Percentiles rank a stretch among this genome's conserved stretches.
Evolutionary conservation across 176 grass and related monocot genomes (phyloP).

Genomic region (Oryza brachyantha): DNA sequence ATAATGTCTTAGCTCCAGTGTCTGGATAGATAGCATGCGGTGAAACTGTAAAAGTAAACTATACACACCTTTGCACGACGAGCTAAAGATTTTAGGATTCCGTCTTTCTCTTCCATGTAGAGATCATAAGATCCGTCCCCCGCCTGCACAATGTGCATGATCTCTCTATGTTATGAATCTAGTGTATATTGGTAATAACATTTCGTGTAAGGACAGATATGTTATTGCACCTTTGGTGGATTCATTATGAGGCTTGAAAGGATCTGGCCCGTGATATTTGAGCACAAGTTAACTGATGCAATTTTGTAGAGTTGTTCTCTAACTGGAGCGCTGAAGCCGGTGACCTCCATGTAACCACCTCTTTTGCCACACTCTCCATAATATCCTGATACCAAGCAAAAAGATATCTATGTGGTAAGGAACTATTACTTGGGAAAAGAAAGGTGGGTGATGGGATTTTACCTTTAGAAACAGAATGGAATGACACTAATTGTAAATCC

Average conservation of each 20-base stretch:
- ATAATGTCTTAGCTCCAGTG: neutral
- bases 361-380: constrained; percentile 98
- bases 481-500: constrained; percentile 77
- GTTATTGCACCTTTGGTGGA: constrained; percentile 71
- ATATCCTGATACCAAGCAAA: constrained; percentile 49
- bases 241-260: constrained; percentile 93
- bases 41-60: neutral
- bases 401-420: constrained; percentile 21
- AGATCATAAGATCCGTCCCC: constrained; percentile 76
- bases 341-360: constrained; percentile 96
- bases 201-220: neutral
- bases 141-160: constrained; percentile 40
- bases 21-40: neutral
- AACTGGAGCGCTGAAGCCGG: constrained; percentile 72
- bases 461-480: constrained; percentile 96
- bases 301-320: constrained; percentile 98
- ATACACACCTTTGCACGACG: constrained; percentile 70
- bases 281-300: constrained; percentile 93
- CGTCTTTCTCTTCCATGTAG: constrained; percentile 75
- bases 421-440: neutral
- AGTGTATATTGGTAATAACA: neutral
- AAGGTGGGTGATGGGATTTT: neutral
- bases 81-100: constrained; percentile 83
- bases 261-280: constrained; percentile 89
- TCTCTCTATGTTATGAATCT: neutral